phyloP scores from a whole-genome alignment of 2,329 filamentous ascomycete genomes.

The Saccharata proteae region DNA sequence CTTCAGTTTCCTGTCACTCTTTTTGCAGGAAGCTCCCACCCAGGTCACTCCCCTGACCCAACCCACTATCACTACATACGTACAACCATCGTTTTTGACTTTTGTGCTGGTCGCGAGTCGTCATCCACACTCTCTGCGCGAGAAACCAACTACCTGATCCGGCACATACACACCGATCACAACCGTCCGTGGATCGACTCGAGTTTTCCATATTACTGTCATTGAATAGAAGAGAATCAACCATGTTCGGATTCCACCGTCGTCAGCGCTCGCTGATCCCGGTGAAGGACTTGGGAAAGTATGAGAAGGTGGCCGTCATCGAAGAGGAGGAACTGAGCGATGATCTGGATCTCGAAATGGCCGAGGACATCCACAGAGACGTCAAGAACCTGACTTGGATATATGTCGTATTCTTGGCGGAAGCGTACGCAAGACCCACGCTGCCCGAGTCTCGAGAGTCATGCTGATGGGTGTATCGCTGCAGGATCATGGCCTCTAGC shows the following conservation, averaged over 20 bases:
- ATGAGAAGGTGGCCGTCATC: conserved; percentile 25
- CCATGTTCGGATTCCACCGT: conserved; percentile 32
- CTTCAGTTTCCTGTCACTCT: too few relatives aligned
- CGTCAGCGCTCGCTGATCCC: conserved; percentile 31
- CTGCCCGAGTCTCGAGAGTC: background rate
- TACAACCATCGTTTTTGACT: background rate
- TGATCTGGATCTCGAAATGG: conserved; percentile 12
- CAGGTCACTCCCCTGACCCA: too few relatives aligned
- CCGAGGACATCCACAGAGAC: conserved; percentile 6
- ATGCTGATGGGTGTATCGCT: conserved; percentile 2
- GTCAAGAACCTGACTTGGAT: conserved; percentile 26
- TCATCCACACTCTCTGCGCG: conserved; percentile 6
- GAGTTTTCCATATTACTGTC: too few relatives aligned
- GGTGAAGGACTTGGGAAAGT: conserved; percentile 29
- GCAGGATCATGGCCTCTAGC: conserved; percentile 35
- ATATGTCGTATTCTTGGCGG: conserved; percentile 35
- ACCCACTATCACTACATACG: too few relatives aligned
- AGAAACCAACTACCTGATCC: too few relatives aligned
- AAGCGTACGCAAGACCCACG: conserved; percentile 23
- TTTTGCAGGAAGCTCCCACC: too few relatives aligned
- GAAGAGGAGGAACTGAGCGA: conserved; percentile 16
- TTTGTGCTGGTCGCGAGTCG: conserved; percentile 7
- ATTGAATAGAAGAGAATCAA: conserved; percentile 1
- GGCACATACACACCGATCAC: too few relatives aligned
- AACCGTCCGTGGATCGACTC: too few relatives aligned